Evolutionary conservation across 257 asterid genomes (phyloP), one percentile per base, ranked within the genome.

Genomic region (Paraleonurus japonicus): DNA sequence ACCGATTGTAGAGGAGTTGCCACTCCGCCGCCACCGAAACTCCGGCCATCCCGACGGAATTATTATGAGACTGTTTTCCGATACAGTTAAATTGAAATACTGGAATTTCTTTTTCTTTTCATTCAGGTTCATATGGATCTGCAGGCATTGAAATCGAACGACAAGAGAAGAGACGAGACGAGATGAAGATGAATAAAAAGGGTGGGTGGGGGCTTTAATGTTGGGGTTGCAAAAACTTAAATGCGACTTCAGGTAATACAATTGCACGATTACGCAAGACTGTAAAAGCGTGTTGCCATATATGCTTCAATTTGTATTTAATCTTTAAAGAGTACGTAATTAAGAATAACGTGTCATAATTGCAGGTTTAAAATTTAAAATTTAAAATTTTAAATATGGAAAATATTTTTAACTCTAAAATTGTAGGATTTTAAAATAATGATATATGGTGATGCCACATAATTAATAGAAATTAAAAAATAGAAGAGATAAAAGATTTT

Each of bases 11-110:
- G 72, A 94, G 93, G 76, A 88, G 92, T 69, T 94, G 99, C 97
- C 99, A 94, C 82, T 91, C 97, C 74, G 96, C 97, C 78, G 97
- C 99, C 70, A 94, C 96, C 17, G 97, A 79, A 17, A 94, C 96
- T 15, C 93, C 90, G 65, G 92, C 94, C 98, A 93, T 92, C 43
- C 47, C 75, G 4, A 67, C 51, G 64, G 66, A 28, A 68, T 61
- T 22, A 1, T 11, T 39, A 20, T 41, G 66, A n/a, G 43, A 54
- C 13, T 51, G 53, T 13, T 30, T 4, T 51, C 48, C 19, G 5
- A 6, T 26, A 7, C 6, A 69, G 20, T 30, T n/a, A 11, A 59
- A 48, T 35, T 37, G 7, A 4, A 11, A 16, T 4, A 11, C 8
- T 7, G n/a, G 30, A 16, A n/a, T 23, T 20, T 17, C 10, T 7